Evolutionary conservation across 2,329 filamentous ascomycete species (phyloP), one percentile per base, ranked within the genome.

Genomic region (Leptoxyphium fumago): DNA sequence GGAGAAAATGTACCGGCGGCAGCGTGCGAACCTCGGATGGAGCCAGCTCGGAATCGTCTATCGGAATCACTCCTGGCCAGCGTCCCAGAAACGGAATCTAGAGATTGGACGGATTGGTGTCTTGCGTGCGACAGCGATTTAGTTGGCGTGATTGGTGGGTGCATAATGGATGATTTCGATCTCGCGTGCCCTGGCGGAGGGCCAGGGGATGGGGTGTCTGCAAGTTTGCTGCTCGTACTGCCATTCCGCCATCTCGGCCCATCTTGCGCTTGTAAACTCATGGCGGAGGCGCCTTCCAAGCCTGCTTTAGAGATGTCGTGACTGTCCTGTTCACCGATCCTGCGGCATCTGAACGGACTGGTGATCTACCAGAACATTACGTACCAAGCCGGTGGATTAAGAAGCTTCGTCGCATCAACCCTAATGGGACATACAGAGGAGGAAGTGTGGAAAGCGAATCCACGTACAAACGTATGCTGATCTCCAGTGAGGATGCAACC

Each of bases 1-100:
- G 89, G 91, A 30, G 91, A 89, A 68, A 98, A 98, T 1, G 91
- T 98, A 13, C 32, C 32, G 51, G 77, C 82, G 0, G 82, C 84
- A 6, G 77, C 72, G 2, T 74, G 74, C 54, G 70, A 75, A 46
- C 74, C 78, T 50, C 74, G 67, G 30, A 75, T 74, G 5, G 87
- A 91, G 51, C 80, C 75, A 40, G 76, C 72, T 29, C 74, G 68
- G 41, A 57, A 42, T 9, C 61, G 59, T 32, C 50, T 52, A 13
- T 36, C 13, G 18, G 59, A 64, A 42, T 63, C 60, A 49, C 51
- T 63, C 39, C 61, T 58, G 29, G 54, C 59, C 43, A 48, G 51
- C 10, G 51, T 52, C 18, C 47, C 42, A 10, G 52, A 39, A 43
- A 57, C 60, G 3, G 32, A 36, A 13, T 36, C 32, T 9, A 36